Evolutionary conservation across 495 filamentous ascomycete species (phyloP), one percentile per base, ranked within the genome.

Genomic region (Tuber borchii): DNA sequence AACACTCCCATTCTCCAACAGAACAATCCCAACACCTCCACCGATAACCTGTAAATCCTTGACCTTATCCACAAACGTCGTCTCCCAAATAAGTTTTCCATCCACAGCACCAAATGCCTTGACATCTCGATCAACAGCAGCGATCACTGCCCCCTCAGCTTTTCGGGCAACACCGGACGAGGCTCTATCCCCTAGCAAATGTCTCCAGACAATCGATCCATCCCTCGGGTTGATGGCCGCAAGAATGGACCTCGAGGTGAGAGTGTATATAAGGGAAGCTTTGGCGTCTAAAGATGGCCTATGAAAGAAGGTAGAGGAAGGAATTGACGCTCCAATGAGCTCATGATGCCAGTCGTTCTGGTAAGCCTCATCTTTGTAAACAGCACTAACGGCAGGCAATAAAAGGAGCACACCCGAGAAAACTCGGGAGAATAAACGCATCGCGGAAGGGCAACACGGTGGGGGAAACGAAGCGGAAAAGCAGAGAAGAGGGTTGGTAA

Each of bases 291-390:
- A 84, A 74, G 90, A 88, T 19, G 95, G 96, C 76, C 90, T 90
- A 85, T 97, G 93, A 88, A 98, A 97, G 88, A 99, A 97, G 71
- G 93, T 97, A 51, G 93, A 92, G 68, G 91, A 88, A 83, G 88
- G 85, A 79, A 91, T 90, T 75, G 96, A 94, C 26, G 91, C 83
- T 78, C 95, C 95, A 80, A 98, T 86, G 56, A 98, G 90, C 72
- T 92, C 89, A 85, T 95, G 90, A 85, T 98, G 96, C 87, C 92
- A 98, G 85, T 99, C 95, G 83, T 93, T 88, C 82, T 93, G 89
- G 86, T 91, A 93, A 82, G 97, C 93, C 83, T 98, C 95, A 82
- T 99, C 95, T 71, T 88, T 86, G 86, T 91, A 97, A 77, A 98
- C 90, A 80, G 93, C 94, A 77, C 82, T 77, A 34, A 87, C 84